Percentiles rank a stretch among this genome's conserved stretches.
phyloP scores from a whole-genome alignment of 2,329 filamentous ascomycete genomes.

The Proliferodiscus dingleyae region DNA sequence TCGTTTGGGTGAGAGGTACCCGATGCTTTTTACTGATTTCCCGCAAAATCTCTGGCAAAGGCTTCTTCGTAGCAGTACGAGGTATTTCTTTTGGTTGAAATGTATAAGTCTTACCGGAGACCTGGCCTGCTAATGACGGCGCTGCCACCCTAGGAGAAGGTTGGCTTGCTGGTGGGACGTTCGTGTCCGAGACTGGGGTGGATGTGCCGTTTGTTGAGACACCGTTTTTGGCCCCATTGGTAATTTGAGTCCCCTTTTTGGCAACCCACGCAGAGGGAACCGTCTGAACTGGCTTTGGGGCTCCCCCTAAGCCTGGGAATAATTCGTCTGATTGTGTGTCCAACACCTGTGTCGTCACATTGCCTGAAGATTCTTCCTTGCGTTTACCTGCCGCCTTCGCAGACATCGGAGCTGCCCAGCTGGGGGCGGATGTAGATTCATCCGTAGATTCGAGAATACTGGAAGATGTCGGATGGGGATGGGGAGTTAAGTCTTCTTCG shows the following conservation, averaged over 20 bases:
- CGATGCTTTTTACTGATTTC: conserved; percentile 92
- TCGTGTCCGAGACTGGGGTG: conserved; percentile 57
- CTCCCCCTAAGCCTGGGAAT: conserved; percentile 84
- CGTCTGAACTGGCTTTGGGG: conserved; percentile 52
- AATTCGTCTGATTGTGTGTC: conserved; percentile 86
- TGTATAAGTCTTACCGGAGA: conserved; percentile 32
- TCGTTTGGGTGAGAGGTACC: conserved; percentile 74
- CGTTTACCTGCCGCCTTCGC: conserved; percentile 66
- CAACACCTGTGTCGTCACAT: conserved; percentile 42
- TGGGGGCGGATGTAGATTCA: conserved; percentile 41
- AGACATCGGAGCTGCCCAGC: conserved; percentile 46
- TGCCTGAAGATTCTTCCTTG: conserved; percentile 47
- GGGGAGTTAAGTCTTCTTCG: conserved; percentile 67
- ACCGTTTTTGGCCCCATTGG: conserved; percentile 48
- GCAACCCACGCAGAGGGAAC: conserved; percentile 70
- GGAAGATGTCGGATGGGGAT: conserved; percentile 43
- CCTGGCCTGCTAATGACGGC: conserved; percentile 69
- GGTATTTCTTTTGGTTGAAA: conserved; percentile 62
- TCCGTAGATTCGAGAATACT: conserved; percentile 32
- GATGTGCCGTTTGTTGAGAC: conserved; percentile 39
- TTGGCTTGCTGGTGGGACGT: conserved; percentile 32
- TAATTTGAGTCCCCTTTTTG: conserved; percentile 50
- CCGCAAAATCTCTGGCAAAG: conserved; percentile 77
- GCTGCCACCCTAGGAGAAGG: conserved; percentile 32
- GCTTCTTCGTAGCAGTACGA: conserved; percentile 73